Conservation (phyloP, 1,284 basidiomycete genomes). For the Moniliophthora roreri region DNA sequence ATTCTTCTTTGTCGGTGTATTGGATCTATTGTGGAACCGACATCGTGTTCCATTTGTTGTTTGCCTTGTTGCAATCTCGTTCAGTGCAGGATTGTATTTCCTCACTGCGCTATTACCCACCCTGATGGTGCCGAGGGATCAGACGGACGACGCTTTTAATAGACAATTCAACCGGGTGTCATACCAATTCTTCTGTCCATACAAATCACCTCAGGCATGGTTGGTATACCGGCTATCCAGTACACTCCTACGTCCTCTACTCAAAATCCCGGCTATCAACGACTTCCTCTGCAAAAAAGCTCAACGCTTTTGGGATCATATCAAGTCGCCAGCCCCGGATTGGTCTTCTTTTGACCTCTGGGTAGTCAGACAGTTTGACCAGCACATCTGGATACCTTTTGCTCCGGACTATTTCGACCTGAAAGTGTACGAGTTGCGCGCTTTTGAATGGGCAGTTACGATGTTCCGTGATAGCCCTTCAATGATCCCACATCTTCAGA, state of each 20-base stretch:
- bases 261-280: too few species aligned
- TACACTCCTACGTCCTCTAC: background rate
- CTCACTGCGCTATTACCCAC: background rate
- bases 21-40: conserved; percentile 4
- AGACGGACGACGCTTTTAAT: too few species aligned
- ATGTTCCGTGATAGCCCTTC: background rate
- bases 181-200: background rate
- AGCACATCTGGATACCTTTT: too few species aligned
- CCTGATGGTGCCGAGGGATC: background rate
- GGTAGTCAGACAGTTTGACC: background rate
- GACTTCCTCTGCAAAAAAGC: too few species aligned
- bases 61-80: background rate
- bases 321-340: background rate
- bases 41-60: background rate
- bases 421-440: background rate
- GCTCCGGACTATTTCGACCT: background rate
- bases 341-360: background rate
- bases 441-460: background rate
- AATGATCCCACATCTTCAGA: background rate
- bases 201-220: too few species aligned
- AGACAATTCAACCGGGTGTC: background rate
- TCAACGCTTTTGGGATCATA: background rate
- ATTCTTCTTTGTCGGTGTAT: conserved; percentile 4
- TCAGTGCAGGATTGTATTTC: background rate
- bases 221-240: too few species aligned